Evolutionary conservation across 192 early-diverging fungal genomes (phyloP).

Genomic region (Diversispora epigaea): DNA sequence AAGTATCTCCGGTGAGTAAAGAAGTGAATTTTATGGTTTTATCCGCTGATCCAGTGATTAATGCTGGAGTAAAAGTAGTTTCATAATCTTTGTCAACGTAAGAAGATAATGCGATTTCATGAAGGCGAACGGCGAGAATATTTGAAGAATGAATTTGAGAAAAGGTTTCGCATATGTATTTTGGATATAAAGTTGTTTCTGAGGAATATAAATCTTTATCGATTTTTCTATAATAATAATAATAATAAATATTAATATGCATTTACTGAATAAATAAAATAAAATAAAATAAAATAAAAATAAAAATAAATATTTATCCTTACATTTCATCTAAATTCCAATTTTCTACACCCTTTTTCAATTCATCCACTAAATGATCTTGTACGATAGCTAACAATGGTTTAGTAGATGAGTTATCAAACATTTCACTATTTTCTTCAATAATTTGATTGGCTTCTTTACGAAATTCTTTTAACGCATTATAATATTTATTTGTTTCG

Average conservation of each 20-base stretch:
- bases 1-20: constrained; percentile 39
- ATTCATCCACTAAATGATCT: constrained; percentile 9
- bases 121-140: constrained; percentile 52
- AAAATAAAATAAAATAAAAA: neutral
- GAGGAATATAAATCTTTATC: constrained; percentile 44
- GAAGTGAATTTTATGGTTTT: constrained; percentile 59
- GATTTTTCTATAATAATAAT: constrained; percentile 7
- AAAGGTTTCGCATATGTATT: constrained; percentile 34
- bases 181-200: constrained; percentile 44
- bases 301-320: neutral
- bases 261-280: neutral
- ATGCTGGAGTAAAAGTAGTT: constrained; percentile 35
- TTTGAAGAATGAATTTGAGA: constrained; percentile 56
- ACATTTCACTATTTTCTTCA: neutral
- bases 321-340: constrained; percentile 17
- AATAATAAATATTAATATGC: neutral
- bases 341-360: neutral
- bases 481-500: constrained; percentile 14
- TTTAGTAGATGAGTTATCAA: neutral
- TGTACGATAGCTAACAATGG: constrained; percentile 7
- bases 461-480: constrained; percentile 10
- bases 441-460: constrained; percentile 25
- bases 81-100: constrained; percentile 31
- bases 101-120: constrained; percentile 33
- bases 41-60: constrained; percentile 60